These are phyloP conservation scores for Penicillium dipodomyicola DNA, from an alignment of 495 filamentous ascomycete genomes.

Conservation along the genomic window DNA sequence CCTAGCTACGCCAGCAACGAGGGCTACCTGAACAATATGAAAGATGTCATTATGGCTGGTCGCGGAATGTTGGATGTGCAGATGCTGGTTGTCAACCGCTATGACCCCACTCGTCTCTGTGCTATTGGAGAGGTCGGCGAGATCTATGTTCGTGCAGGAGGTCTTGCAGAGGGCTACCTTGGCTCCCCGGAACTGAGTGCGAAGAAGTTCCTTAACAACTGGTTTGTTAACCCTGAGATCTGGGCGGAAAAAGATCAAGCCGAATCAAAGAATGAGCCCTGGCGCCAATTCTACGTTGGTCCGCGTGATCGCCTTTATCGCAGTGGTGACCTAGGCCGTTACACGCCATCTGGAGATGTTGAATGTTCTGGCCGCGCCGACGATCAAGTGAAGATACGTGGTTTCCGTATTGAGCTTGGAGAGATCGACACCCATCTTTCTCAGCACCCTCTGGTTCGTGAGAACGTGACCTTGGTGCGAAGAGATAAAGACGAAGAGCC, in stretches of 20 bases:
- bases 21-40: conserved; percentile 65
- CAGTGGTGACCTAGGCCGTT: conserved; percentile 77
- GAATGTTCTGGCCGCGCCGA: conserved; percentile 79
- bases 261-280: conserved; percentile 50
- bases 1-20: conserved; percentile 66
- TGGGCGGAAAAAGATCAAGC: conserved; percentile 68
- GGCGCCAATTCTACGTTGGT: conserved; percentile 78
- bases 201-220: conserved; percentile 82
- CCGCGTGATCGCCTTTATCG: conserved; percentile 85
- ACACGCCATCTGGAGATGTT: conserved; percentile 69
- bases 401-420: conserved; percentile 91
- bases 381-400: conserved; percentile 91
- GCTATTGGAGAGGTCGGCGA: conserved; percentile 81
- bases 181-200: conserved; percentile 66
- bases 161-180: conserved; percentile 86
- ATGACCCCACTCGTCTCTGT: conserved; percentile 70
- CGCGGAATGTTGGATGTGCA: conserved; percentile 93
- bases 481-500: conserved; percentile 90
- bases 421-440: conserved; percentile 88
- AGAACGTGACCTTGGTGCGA: conserved; percentile 83
- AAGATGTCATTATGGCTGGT: conserved; percentile 82
- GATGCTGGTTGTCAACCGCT: conserved; percentile 82
- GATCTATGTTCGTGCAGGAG: conserved; percentile 83
- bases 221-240: conserved; percentile 74
- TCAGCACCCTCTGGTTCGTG: conserved; percentile 73